Evolutionary conservation across 495 filamentous ascomycete species (phyloP).

Genomic region (Niebla homalea): DNA sequence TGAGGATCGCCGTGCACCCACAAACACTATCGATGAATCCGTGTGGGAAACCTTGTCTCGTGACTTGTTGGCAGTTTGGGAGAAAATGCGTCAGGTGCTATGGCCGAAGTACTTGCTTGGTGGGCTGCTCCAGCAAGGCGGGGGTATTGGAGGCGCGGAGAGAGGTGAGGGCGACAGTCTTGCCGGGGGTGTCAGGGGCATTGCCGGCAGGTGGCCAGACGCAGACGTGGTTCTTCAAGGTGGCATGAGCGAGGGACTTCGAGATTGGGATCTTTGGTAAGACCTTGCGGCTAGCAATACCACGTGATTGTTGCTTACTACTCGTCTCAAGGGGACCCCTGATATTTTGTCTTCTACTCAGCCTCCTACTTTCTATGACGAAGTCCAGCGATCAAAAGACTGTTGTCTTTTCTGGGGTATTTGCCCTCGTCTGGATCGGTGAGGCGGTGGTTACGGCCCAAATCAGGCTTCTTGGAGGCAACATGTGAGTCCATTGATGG

Average conservation of each 20-base stretch:
- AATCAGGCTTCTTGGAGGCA: slow-evolving; percentile 93
- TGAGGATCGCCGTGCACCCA: slow-evolving; percentile 83
- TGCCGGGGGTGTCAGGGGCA: slow-evolving; percentile 48
- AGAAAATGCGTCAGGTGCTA: slow-evolving; percentile 95
- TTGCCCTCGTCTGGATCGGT: slow-evolving; percentile 91
- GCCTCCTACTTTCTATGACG: slow-evolving; percentile 67
- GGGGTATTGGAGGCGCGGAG: slow-evolving; percentile 52
- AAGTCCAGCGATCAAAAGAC: slow-evolving; percentile 66
- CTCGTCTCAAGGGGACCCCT: slow-evolving; percentile 57
- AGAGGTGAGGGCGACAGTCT: slow-evolving; percentile 51
- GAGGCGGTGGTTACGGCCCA: slow-evolving; percentile 96
- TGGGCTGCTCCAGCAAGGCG: slow-evolving; percentile 47
- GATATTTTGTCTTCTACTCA: slow-evolving; percentile 80
- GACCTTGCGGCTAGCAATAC: background rate
- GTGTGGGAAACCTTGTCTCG: slow-evolving; percentile 91
- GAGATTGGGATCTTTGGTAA: slow-evolving; percentile 95
- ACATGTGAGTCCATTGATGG: slow-evolving; percentile 60
- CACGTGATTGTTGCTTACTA: background rate
- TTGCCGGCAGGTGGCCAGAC: slow-evolving; percentile 58
- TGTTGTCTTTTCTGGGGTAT: slow-evolving; percentile 87
- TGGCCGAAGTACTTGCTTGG: slow-evolving; percentile 90
- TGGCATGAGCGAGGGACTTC: slow-evolving; percentile 71
- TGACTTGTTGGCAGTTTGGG: slow-evolving; percentile 86
- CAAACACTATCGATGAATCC: slow-evolving; percentile 91
- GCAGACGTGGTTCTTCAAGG: slow-evolving; percentile 58